Evolutionary conservation across 306 rosid species (phyloP), one percentile per base, ranked within the genome.

Genomic region (Glycine tomentella): DNA sequence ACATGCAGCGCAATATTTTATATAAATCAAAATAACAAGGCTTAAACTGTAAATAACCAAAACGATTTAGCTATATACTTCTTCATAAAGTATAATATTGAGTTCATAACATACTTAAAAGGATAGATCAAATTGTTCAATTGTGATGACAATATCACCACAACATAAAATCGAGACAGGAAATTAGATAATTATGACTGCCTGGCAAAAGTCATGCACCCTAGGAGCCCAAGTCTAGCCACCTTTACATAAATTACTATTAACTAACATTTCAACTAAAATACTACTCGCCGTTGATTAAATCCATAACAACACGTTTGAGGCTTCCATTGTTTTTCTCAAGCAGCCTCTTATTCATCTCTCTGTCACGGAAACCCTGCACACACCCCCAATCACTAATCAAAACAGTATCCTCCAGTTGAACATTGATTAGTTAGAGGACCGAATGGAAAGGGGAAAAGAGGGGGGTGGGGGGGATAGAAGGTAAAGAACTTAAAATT

Each of bases 321-420:
- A 96, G 81, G 89, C 99, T 96, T 77, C 99, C 99, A 70, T 90
- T 89, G 84, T 96, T 90, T 86, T 93, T 96, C 87, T 20, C 66
- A 82, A 93, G 97, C 81, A 93, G 89, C 91, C 72, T 87, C 89
- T 76, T 92, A 80, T 96, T 96, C 87, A 42, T 73, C 65, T 89
- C 97, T 2, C 75, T 20, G 72, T 96, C 91, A 61, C 3, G 51
- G 85, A 93, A 93, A 31, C 98, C 99, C 99, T 95, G 81, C 89
- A 90, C 71, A 53, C 46, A 76, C 46, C 75, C 34, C 12, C 10
- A 48, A 42, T 67, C 61, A 74, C 3, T 75, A 64, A 71, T 70
- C 69, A 75, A 59, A 58, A 80, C 15, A 8, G 25, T 9, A 59
- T 33, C 51, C 1, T 33, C 51, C 1, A 17, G 69, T 31, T 10